Conservation (phyloP, 345 rosid genomes). For the Excoecaria agallocha region DNA sequence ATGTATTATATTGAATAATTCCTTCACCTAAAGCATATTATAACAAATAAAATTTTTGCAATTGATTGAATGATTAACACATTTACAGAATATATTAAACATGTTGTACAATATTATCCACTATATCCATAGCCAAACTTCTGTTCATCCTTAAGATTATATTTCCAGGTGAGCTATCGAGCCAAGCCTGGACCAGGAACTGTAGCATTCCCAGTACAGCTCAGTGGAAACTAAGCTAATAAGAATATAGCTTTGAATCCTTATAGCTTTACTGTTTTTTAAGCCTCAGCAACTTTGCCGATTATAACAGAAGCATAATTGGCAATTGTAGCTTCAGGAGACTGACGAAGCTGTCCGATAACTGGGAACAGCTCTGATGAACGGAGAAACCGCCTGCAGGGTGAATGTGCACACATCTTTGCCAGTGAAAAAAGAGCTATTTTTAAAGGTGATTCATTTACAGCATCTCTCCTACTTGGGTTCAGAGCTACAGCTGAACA, state of each 20-base stretch:
- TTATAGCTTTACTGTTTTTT: conserved; percentile 12
- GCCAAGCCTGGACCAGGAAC: neutral
- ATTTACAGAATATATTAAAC: neutral
- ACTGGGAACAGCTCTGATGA: conserved; percentile 75
- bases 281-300: conserved; percentile 57
- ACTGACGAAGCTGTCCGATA: conserved; percentile 73
- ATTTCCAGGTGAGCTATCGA: neutral
- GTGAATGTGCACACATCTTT: conserved; percentile 79
- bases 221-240: conserved; percentile 10
- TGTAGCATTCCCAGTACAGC: neutral
- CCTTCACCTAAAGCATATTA: too few relatives aligned
- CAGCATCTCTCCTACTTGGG: conserved; percentile 66
- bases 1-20: too few relatives aligned
- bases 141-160: neutral
- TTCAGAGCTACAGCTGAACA: conserved; percentile 65
- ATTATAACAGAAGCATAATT: conserved; percentile 73
- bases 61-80: neutral
- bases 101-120: neutral
- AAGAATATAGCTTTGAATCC: neutral
- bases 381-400: conserved; percentile 67
- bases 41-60: too few relatives aligned
- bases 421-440: conserved; percentile 90
- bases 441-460: conserved; percentile 81
- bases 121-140: neutral
- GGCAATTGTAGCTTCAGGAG: conserved; percentile 80